Percentiles rank a stretch among this genome's conserved stretches.
These are phyloP conservation scores for Curvularia lunata DNA, from an alignment of 2,329 filamentous ascomycete genomes.

Conservation along the genomic window DNA sequence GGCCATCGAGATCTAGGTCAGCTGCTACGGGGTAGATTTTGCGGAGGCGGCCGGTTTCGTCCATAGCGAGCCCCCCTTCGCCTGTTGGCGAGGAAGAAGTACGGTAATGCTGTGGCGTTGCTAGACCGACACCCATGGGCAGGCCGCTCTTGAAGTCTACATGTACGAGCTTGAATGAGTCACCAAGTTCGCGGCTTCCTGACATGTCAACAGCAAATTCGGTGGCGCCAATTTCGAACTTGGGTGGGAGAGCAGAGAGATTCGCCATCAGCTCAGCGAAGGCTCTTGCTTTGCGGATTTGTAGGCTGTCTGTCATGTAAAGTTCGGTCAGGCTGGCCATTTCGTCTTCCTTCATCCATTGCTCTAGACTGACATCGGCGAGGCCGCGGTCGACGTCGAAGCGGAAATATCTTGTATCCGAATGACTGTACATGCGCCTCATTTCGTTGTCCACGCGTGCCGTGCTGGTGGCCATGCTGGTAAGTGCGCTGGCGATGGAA, in stretches of 20 bases:
- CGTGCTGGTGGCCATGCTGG: slow-evolving; percentile 48
- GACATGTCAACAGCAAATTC: slow-evolving; percentile 45
- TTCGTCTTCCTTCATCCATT: slow-evolving; percentile 52
- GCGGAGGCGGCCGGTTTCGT: slow-evolving; percentile 33
- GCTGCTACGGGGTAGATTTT: slow-evolving; percentile 45
- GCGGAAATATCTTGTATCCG: slow-evolving; percentile 46
- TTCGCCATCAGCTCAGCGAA: slow-evolving; percentile 48
- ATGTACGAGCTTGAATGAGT: slow-evolving; percentile 41
- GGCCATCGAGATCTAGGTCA: slow-evolving; percentile 47
- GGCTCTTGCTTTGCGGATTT: slow-evolving; percentile 36
- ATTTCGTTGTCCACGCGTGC: slow-evolving; percentile 51
- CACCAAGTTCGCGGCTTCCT: slow-evolving; percentile 38
- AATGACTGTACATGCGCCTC: slow-evolving; percentile 50
- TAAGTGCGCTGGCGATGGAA: slow-evolving; percentile 45
- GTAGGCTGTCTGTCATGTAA: slow-evolving; percentile 48
- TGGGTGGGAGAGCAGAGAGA: slow-evolving; percentile 44
- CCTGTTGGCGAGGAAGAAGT: slow-evolving; percentile 39
- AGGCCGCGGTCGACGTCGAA: slow-evolving; percentile 52
- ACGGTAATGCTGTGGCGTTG: slow-evolving; percentile 31
- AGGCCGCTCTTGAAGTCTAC: slow-evolving; percentile 50
- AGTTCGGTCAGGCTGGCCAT: slow-evolving; percentile 50
- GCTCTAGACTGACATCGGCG: slow-evolving; percentile 47
- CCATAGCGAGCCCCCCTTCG: slow-evolving; percentile 41
- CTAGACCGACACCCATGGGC: slow-evolving; percentile 7
- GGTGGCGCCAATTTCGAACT: slow-evolving; percentile 43